A percentile compares a stretch with the other conserved stretches of the same genome.
Conservation (phyloP, 2,329 filamentous ascomycete genomes). For the Neofusicoccum sp. region DNA sequence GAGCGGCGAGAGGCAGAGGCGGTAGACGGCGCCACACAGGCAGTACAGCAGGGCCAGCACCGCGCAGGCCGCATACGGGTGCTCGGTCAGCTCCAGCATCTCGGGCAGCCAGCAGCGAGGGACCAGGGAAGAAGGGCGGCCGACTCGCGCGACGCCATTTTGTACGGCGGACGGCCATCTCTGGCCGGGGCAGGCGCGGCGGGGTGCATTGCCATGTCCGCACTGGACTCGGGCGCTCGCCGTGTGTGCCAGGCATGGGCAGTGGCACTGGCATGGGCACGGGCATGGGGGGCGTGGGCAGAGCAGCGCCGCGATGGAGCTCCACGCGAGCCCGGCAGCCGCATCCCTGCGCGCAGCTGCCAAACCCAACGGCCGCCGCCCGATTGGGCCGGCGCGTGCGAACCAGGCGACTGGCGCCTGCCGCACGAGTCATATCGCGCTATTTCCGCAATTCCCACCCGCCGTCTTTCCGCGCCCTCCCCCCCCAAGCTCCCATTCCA, state of each 20-base stretch:
- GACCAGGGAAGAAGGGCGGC: not conserved
- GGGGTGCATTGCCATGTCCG: conserved; percentile 5
- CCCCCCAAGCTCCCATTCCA: no score
- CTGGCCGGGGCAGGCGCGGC: not conserved
- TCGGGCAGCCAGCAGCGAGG: not conserved
- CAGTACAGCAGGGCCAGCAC: conserved; percentile 25
- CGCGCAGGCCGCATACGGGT: conserved; percentile 4
- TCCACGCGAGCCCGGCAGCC: not conserved
- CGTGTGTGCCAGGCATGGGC: not conserved
- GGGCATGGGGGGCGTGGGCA: not conserved
- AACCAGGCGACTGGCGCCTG: not conserved
- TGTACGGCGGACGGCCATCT: not conserved
- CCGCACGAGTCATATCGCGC: no score
- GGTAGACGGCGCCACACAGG: conserved; percentile 24
- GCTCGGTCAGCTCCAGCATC: conserved; percentile 8
- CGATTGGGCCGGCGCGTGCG: not conserved
- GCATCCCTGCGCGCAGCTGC: not conserved
- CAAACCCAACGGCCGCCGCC: not conserved
- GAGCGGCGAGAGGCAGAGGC: conserved; percentile 33
- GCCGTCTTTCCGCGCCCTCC: no score
- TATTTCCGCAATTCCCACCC: no score
- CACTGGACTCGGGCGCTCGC: conserved; percentile 4
- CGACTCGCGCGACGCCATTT: not conserved
- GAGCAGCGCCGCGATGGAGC: not conserved
- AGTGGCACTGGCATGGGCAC: not conserved